Evolutionary conservation across 768 basidiomycete genomes (phyloP), one percentile per base, ranked within the genome.

Genomic region (Paxillus rubicundulus): DNA sequence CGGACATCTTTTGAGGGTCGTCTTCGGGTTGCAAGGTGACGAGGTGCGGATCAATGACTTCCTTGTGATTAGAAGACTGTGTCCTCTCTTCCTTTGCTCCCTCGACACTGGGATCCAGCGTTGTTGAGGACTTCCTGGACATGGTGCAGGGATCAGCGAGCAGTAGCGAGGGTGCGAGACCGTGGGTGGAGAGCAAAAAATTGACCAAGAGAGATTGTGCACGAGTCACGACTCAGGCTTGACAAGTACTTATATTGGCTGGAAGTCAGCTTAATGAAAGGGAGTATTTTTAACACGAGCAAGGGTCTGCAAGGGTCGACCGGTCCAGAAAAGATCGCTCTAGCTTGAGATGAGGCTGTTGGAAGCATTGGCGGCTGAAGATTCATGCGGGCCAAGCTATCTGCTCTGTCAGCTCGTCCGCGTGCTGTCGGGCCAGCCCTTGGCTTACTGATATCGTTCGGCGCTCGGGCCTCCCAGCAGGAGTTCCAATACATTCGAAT

Each of bases 11-110:
- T 47, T 78, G 73, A 0, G 79, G 79, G 51, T 77, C 52, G 38
- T 81, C 79, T 13, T 67, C 54, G 4, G 62, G 60, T 2, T 78
- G 75, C 14, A 82, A 61, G 16, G 62, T 57, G 12, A 80, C 76
- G 33, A 65, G 61, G 38, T 57, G 57, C 10, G 55, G 12, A 43
- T 61, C 54, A 44, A 54, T 36, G 32, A 7, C 16, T 27, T 47
- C 53, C 41, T 57, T 46, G 18, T 12, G 4, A 24, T 6, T 27
- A n/a, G 40, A 18, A 21, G 49, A 40, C 14, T 21, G 30, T 2
- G 46, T 34, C 9, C 14, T 27, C 18, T 57, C 65, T 9, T 21
- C 39, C 6, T 30, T 45, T 16, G 18, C 36, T 18, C 30, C 52
- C 21, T 63, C 59, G 27, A 57, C 18, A 7, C 51, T 53, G 24